Conservation (phyloP, 345 rosid genomes). For the Alliaria petiolata region DNA sequence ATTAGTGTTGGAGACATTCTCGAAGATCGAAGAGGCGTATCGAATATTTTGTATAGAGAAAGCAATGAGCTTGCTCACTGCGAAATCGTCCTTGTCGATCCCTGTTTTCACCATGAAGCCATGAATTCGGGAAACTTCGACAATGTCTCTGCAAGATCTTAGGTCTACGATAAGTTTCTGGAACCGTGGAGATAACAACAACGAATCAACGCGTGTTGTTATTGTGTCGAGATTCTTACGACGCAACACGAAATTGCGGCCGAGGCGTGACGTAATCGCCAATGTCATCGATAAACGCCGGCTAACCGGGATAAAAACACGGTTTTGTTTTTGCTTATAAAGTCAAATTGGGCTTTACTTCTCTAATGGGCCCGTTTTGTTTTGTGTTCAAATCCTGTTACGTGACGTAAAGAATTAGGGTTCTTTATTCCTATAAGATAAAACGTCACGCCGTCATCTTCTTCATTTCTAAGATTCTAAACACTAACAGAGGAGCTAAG, state of each 20-base stretch:
- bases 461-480: neutral
- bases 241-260: conserved; percentile 11
- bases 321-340: neutral
- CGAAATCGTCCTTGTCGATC: conserved; percentile 44
- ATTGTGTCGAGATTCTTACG: conserved; percentile 1
- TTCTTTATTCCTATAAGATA: neutral
- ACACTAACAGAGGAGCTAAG: neutral
- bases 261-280: conserved; percentile 22
- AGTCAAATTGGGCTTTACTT: neutral
- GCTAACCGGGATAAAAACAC: neutral
- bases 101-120: conserved; percentile 54
- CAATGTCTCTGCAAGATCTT: conserved; percentile 32
- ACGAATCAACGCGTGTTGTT: neutral
- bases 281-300: conserved; percentile 26
- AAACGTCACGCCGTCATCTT: neutral
- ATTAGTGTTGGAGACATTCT: conserved; percentile 40
- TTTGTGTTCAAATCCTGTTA: neutral
- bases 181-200: conserved; percentile 1
- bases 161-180: conserved; percentile 33
- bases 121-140: conserved; percentile 51
- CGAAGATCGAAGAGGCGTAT: conserved; percentile 58
- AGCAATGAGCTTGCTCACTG: conserved; percentile 62
- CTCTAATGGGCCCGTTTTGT: neutral
- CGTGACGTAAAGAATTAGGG: neutral
- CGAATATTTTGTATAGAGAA: conserved; percentile 38